Evolutionary conservation across 2,329 filamentous ascomycete species (phyloP).

Genomic region (Plectosphaerella plurivora): DNA sequence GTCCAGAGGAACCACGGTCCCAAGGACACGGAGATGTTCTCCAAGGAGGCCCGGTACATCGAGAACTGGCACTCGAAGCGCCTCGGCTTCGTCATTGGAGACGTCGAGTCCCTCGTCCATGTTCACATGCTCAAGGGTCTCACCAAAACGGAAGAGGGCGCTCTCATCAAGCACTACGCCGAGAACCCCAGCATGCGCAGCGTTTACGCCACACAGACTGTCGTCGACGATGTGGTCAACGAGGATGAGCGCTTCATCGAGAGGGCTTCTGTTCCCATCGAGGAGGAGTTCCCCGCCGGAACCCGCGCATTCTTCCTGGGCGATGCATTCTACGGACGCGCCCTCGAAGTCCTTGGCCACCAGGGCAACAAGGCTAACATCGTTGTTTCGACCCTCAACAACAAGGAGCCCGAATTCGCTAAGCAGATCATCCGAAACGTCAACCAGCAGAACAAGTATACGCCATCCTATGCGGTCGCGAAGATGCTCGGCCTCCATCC

Average conservation of each 20-base stretch:
- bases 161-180: slow-evolving; percentile 88
- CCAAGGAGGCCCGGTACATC: slow-evolving; percentile 76
- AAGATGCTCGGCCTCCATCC: slow-evolving; percentile 77
- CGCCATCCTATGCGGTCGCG: slow-evolving; percentile 84
- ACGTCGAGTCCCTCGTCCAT: slow-evolving; percentile 83
- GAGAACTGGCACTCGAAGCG: slow-evolving; percentile 88
- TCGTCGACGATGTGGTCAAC: slow-evolving; percentile 86
- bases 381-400: slow-evolving; percentile 67
- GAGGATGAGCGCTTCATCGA: slow-evolving; percentile 93
- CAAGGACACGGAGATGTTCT: slow-evolving; percentile 76
- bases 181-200: slow-evolving; percentile 80
- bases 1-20: slow-evolving; percentile 67
- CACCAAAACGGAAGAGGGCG: slow-evolving; percentile 83
- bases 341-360: slow-evolving; percentile 77
- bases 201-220: slow-evolving; percentile 84
- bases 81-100: slow-evolving; percentile 79
- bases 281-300: slow-evolving; percentile 83
- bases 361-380: slow-evolving; percentile 71
- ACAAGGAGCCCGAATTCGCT: slow-evolving; percentile 77
- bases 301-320: slow-evolving; percentile 90
- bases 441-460: slow-evolving; percentile 69
- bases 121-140: slow-evolving; percentile 93
- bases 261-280: slow-evolving; percentile 77
- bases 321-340: slow-evolving; percentile 87
- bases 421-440: slow-evolving; percentile 66